Percentiles rank a stretch among this genome's conserved stretches.
Evolutionary conservation across 192 early-diverging fungal genomes (phyloP).

Genomic region (Coemansia sp.): DNA sequence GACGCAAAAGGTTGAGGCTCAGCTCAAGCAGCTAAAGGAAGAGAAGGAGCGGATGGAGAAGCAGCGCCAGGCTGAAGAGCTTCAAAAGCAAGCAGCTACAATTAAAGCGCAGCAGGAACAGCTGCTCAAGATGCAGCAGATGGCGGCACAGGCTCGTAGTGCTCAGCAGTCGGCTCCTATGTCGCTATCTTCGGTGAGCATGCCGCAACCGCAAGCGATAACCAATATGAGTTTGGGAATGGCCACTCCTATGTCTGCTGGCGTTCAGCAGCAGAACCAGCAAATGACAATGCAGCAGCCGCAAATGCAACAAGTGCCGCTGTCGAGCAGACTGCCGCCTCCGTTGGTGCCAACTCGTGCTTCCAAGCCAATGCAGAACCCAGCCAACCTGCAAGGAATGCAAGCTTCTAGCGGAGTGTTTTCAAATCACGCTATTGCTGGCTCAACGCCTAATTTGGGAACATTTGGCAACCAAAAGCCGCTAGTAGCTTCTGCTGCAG

Average conservation of each 20-base stretch:
- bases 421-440: constrained; percentile 26
- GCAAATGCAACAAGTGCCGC: constrained; percentile 22
- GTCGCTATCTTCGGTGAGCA: too few species aligned
- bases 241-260: constrained; percentile 12
- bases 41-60: constrained; percentile 46
- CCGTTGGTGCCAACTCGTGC: constrained; percentile 38
- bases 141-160: constrained; percentile 35
- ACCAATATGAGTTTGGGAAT: constrained; percentile 9
- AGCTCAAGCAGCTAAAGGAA: constrained; percentile 48
- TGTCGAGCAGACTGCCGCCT: constrained; percentile 42
- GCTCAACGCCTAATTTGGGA: constrained; percentile 47
- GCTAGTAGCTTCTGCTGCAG: not conserved
- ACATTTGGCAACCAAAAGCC: constrained; percentile 22
- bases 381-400: not conserved
- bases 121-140: constrained; percentile 53
- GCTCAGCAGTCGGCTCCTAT: constrained; percentile 9
- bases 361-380: constrained; percentile 11
- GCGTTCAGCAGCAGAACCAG: constrained; percentile 1
- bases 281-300: constrained; percentile 5
- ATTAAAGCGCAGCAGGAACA: constrained; percentile 47
- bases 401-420: constrained; percentile 16
- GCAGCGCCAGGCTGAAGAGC: constrained; percentile 39
- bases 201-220: constrained; percentile 8
- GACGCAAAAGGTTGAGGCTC: constrained; percentile 50
- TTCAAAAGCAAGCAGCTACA: constrained; percentile 38